These are phyloP conservation scores for Cutaneotrichosporon arboriforme DNA, from an alignment of 1,284 basidiomycete species.

Conservation along the genomic window DNA sequence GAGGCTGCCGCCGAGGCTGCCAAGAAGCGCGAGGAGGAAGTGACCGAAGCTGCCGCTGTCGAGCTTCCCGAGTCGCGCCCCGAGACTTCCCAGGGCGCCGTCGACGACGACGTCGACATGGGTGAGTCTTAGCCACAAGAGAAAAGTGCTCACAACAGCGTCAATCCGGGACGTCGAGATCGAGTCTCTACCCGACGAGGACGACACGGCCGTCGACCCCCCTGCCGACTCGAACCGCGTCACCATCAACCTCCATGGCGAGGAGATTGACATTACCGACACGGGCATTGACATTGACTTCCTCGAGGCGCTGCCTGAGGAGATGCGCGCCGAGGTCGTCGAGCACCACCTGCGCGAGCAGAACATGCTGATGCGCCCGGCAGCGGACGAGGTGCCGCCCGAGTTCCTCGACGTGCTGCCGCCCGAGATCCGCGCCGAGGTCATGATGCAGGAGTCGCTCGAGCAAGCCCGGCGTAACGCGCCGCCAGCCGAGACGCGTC, in stretches of 20 bases:
- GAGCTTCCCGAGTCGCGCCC: slow-evolving; percentile 51
- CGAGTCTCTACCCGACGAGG: slow-evolving; percentile 1
- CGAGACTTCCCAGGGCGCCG: slow-evolving; percentile 51
- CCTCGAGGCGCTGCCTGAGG: slow-evolving; percentile 93
- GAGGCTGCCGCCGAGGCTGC: slow-evolving; percentile 21
- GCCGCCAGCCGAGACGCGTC: slow-evolving; percentile 46
- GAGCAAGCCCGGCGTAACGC: slow-evolving; percentile 65
- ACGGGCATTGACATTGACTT: slow-evolving; percentile 98
- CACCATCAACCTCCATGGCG: slow-evolving; percentile 83
- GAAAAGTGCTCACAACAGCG: slow-evolving; percentile 49
- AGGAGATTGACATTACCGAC: slow-evolving; percentile 95
- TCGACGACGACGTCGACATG: slow-evolving; percentile 71
- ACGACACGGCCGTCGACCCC: slow-evolving; percentile 6
- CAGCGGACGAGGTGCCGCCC: slow-evolving; percentile 65
- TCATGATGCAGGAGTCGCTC: slow-evolving; percentile 86
- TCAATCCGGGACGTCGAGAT: slow-evolving; percentile 8
- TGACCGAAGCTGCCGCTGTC: slow-evolving; percentile 18
- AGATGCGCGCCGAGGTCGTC: slow-evolving; percentile 97
- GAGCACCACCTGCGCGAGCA: slow-evolving; percentile 91
- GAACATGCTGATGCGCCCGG: slow-evolving; percentile 45
- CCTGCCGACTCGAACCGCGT: slow-evolving; percentile 51
- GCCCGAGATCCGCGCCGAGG: slow-evolving; percentile 91
- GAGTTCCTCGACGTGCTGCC: slow-evolving; percentile 97
- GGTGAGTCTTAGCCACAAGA: slow-evolving; percentile 33
- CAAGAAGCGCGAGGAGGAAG: slow-evolving; percentile 20